These are phyloP conservation scores for Malassezia psittaci DNA, from an alignment of 1,284 basidiomycete species.

Conservation along the genomic window DNA sequence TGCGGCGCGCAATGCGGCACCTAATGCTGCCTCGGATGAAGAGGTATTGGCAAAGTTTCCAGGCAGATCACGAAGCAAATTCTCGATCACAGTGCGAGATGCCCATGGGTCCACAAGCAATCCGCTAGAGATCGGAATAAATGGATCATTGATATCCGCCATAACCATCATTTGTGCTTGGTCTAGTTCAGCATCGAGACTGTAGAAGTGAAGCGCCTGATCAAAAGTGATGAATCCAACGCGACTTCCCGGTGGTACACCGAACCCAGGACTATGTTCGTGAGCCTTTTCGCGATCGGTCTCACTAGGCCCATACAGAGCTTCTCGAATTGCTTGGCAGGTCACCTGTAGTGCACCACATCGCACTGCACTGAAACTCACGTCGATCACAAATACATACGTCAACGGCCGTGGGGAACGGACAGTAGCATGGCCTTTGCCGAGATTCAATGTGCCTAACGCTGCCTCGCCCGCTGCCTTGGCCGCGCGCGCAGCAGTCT, in stretches of 20 bases:
- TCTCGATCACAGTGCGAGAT: slow-evolving; percentile 58
- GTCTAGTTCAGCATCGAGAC: slow-evolving; percentile 62
- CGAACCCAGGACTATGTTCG: slow-evolving; percentile 30
- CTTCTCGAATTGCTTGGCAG: slow-evolving; percentile 59
- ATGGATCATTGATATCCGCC: slow-evolving; percentile 80
- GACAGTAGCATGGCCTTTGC: slow-evolving; percentile 41
- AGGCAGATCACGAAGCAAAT: slow-evolving; percentile 61
- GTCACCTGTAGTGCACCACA: slow-evolving; percentile 66
- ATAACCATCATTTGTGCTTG: slow-evolving; percentile 69
- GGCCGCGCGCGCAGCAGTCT: slow-evolving; percentile 37
- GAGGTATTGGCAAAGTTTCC: slow-evolving; percentile 56
- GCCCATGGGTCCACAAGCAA: slow-evolving; percentile 70
- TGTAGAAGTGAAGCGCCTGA: slow-evolving; percentile 73
- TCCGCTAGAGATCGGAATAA: slow-evolving; percentile 65
- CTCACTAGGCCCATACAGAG: slow-evolving; percentile 55
- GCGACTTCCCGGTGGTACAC: slow-evolving; percentile 39
- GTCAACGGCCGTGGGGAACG: slow-evolving; percentile 55
- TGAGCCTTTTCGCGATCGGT: slow-evolving; percentile 21
- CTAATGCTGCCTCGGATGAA: slow-evolving; percentile 60
- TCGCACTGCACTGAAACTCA: slow-evolving; percentile 62
- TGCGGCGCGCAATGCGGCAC: slow-evolving; percentile 58
- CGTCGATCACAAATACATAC: slow-evolving; percentile 80
- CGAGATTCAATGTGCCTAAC: slow-evolving; percentile 29
- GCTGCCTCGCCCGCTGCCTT: slow-evolving; percentile 42
- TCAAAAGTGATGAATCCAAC: slow-evolving; percentile 75